Base-by-base conservation (phyloP, 1,284 basidiomycete species). In the Pseudozyma thailandica region DNA sequence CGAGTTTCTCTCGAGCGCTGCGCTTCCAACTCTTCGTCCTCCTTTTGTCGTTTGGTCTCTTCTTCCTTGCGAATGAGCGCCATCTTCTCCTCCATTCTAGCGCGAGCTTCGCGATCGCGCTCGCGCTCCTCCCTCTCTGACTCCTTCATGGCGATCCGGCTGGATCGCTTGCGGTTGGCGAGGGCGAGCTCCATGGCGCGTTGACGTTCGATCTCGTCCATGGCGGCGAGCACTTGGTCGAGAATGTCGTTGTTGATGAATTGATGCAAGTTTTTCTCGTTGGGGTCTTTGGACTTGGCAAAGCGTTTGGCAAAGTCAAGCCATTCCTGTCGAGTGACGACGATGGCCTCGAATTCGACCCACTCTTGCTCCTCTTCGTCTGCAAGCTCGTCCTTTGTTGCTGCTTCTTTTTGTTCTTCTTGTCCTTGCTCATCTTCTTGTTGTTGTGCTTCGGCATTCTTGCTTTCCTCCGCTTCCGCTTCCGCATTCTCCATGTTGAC, bases 91-190 rank as follows among this genome's bases (percentile, higher is more conserved):
- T 85, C 81, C 84, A 84, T 62, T 31, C 66, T 45, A 23, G 61
- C 72, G 81, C 84, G 15, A 68, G 75, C 48, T 82, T 76, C n/a
- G 84, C 85, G 83, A n/a, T 81, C 81, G 6, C 84, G 76, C 5
- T 83, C 55, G 6, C 75, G 66, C 55, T 85, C 86, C 45, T 91
- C 89, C 77, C 91, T 89, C 62, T 86, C 85, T 5, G 85, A 82
- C 71, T 87, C 86, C 26, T 84, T 82, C 42, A 84, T 82, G 1
- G 92, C 91, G 58, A 94, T 88, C 31, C 92, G 90, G 41, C 90
- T 91, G 2, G 92, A 92, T 26, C 92, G 88, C 82, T 94, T 94
- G 57, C 92, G 88, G 62, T 89, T 89, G 23, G 88, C 87, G 13
- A 92, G 84, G 4, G 90, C 89, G 54, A 83, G 80, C 58, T 86